Percentiles rank a stretch among this genome's conserved stretches.
Evolutionary conservation across 179 eudicot species (phyloP).

Genomic region (Nepenthes alata): DNA sequence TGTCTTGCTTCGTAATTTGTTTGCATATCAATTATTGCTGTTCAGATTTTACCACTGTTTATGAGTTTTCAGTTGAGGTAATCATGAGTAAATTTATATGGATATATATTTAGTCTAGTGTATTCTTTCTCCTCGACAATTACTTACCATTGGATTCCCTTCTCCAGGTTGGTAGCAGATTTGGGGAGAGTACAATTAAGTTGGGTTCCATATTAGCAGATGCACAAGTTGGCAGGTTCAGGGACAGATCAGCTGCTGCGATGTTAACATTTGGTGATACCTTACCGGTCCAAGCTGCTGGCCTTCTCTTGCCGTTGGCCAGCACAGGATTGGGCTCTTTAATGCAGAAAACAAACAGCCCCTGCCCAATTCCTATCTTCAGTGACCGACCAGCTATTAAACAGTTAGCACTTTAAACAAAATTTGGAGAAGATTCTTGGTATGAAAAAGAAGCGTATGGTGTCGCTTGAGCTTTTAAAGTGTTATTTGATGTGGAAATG

Average conservation of each 20-base stretch:
- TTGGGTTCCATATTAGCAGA: constrained; percentile 86
- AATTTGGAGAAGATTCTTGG: too few relatives aligned
- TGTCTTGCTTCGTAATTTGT: too few relatives aligned
- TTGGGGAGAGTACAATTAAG: constrained; percentile 84
- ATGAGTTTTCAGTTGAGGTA: too few relatives aligned
- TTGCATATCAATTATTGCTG: too few relatives aligned
- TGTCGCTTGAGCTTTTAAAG: too few relatives aligned
- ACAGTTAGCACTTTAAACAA: too few relatives aligned
- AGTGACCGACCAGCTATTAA: not conserved
- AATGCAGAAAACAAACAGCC: not conserved
- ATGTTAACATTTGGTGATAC: constrained; percentile 73
- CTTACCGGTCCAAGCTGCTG: constrained; percentile 90
- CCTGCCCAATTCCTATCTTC: not conserved
- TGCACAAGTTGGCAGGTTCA: constrained; percentile 67
- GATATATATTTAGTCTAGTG: too few relatives aligned
- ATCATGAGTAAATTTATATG: too few relatives aligned
- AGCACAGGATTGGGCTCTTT: constrained; percentile 54
- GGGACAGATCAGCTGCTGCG: constrained; percentile 51
- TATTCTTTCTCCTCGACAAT: not conserved
- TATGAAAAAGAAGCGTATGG: too few relatives aligned
- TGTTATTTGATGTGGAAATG: too few relatives aligned
- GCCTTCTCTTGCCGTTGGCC: constrained; percentile 82
- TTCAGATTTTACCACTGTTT: too few relatives aligned
- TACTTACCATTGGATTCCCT: not conserved
- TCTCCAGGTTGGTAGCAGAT: constrained; percentile 86